Evolutionary conservation across 2,329 filamentous ascomycete genomes (phyloP).

Genomic region (Leptodontidium sp.): DNA sequence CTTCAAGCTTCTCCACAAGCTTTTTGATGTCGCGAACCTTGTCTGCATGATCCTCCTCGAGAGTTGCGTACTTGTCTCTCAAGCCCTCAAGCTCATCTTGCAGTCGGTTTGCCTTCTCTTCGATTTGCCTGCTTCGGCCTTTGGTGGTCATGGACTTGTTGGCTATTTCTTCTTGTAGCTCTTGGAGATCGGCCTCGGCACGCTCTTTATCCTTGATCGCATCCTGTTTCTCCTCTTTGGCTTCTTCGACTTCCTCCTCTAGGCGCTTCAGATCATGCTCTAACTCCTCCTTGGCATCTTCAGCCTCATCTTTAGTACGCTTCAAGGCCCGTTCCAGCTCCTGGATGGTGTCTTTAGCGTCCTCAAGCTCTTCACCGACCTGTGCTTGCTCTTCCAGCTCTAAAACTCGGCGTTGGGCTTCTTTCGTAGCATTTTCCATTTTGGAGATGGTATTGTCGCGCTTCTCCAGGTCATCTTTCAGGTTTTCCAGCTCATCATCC

Average conservation of each 20-base stretch:
- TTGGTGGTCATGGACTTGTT: constrained; percentile 82
- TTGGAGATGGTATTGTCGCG: constrained; percentile 61
- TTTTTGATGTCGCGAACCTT: constrained; percentile 52
- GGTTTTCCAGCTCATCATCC: constrained; percentile 68
- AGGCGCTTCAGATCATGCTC: constrained; percentile 62
- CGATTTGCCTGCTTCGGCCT: constrained; percentile 76
- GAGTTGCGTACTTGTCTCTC: constrained; percentile 52
- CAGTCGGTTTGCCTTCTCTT: constrained; percentile 72
- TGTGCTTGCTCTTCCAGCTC: constrained; percentile 66
- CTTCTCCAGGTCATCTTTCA: constrained; percentile 64
- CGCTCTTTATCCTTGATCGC: constrained; percentile 62
- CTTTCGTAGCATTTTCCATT: constrained; percentile 67
- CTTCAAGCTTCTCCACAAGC: constrained; percentile 53
- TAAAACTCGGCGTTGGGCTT: constrained; percentile 57
- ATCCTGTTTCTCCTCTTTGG: constrained; percentile 62
- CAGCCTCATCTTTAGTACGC: constrained; percentile 30
- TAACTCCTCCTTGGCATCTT: constrained; percentile 62
- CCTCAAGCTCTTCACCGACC: constrained; percentile 54
- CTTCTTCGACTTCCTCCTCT: constrained; percentile 62
- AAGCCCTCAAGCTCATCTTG: constrained; percentile 70
- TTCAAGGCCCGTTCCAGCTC: constrained; percentile 46
- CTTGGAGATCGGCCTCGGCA: constrained; percentile 66
- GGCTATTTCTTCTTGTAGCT: constrained; percentile 78
- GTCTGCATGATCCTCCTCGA: constrained; percentile 54
- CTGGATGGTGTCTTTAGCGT: constrained; percentile 56